Conservation (phyloP, 306 rosid species). For the Nissolia schottii region DNA sequence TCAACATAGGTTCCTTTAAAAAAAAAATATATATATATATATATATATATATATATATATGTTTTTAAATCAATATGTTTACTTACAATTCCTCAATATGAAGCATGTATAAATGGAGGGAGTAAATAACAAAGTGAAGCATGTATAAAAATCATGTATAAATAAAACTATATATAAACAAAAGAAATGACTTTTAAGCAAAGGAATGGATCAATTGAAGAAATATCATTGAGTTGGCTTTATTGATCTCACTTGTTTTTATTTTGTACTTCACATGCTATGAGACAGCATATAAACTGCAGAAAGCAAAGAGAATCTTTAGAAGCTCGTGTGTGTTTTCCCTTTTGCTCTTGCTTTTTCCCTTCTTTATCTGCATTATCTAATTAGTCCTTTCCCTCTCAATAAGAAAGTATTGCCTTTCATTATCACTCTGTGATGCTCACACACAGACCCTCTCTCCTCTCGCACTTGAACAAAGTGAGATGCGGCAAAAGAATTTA, state of each 20-base stretch:
- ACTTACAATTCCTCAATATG: too few relatives aligned
- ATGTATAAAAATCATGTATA: too few relatives aligned
- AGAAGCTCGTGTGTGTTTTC: slow-evolving; percentile 17
- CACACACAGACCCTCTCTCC: background rate
- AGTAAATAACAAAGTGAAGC: too few relatives aligned
- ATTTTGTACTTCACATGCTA: slow-evolving; percentile 27
- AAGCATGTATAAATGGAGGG: too few relatives aligned
- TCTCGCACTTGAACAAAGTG: too few relatives aligned
- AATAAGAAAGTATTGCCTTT: slow-evolving; percentile 6
- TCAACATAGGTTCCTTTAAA: too few relatives aligned
- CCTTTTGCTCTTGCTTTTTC: background rate
- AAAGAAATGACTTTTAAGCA: background rate
- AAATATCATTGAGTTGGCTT: background rate
- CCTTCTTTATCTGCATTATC: slow-evolving; percentile 19
- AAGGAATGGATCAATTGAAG: background rate
- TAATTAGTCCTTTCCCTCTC: slow-evolving; percentile 37
- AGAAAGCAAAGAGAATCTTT: slow-evolving; percentile 47
- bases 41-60: too few relatives aligned
- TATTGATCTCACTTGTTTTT: background rate
- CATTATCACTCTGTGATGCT: background rate
- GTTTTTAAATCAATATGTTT: too few relatives aligned
- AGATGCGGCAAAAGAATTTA: background rate
- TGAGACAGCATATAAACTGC: slow-evolving; percentile 27
- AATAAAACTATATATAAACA: background rate
- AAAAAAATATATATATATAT: too few relatives aligned